Conservation (phyloP, 306 rosid species). For the Ammopiptanthus mongolicus region DNA sequence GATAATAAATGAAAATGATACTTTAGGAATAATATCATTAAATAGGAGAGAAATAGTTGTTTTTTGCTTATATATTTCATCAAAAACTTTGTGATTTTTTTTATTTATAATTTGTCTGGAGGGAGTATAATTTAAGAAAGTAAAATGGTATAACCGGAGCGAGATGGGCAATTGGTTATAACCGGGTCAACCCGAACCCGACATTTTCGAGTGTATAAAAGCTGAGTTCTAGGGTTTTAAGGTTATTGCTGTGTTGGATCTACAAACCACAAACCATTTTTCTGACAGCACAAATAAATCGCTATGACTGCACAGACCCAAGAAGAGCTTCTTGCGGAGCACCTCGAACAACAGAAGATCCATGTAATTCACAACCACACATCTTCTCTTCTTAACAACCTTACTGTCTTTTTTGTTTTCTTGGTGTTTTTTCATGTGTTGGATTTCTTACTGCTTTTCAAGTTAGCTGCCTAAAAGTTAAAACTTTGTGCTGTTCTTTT, state of each 20-base stretch:
- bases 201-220: background rate
- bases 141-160: too few species aligned
- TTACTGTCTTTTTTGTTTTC: background rate
- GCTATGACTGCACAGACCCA: constrained; percentile 41
- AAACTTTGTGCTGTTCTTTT: too few species aligned
- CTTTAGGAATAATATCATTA: too few species aligned
- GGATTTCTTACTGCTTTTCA: background rate
- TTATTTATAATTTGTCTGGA: too few species aligned
- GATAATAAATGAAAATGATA: too few species aligned
- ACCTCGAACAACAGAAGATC: constrained; percentile 42
- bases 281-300: background rate
- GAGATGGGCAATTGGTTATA: too few species aligned
- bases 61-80: too few species aligned
- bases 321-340: constrained; percentile 42
- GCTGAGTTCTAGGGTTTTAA: constrained; percentile 30
- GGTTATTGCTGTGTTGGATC: background rate
- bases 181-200: constrained; percentile 25
- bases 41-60: too few species aligned
- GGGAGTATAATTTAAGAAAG: too few species aligned
- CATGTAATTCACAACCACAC: constrained; percentile 21
- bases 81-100: too few species aligned
- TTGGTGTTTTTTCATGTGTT: background rate
- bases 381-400: background rate
- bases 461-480: background rate
- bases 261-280: background rate